Evolutionary conservation across 257 asterid species (phyloP).

Genomic region (Thymus quinquecostatus): DNA sequence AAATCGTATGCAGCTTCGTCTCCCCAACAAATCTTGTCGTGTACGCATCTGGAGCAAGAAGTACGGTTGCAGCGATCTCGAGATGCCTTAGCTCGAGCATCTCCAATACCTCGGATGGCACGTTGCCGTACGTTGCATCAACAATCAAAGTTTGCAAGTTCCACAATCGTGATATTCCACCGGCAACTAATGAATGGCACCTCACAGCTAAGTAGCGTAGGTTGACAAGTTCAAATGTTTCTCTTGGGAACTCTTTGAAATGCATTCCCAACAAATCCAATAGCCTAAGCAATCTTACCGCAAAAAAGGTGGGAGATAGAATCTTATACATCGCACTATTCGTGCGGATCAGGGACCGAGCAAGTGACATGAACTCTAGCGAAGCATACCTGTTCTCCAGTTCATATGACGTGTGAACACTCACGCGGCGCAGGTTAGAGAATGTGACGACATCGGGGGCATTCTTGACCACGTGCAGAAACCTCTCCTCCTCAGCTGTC

Average conservation of each 20-base stretch:
- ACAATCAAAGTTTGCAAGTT: constrained; percentile 8
- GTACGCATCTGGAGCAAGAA: neutral
- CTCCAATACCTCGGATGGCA: neutral
- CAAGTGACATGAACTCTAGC: neutral
- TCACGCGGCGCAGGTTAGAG: constrained; percentile 1
- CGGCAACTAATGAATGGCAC: neutral
- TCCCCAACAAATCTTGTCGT: neutral
- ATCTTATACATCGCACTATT: neutral
- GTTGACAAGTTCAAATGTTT: neutral
- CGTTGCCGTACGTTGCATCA: neutral
- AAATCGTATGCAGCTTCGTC: neutral
- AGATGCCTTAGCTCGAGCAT: neutral
- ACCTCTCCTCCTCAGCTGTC: constrained; percentile 13
- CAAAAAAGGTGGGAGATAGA: neutral
- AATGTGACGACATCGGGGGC: neutral
- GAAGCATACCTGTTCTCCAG: too few species aligned
- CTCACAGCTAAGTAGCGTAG: neutral
- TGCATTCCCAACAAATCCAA: constrained; percentile 4
- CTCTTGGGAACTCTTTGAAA: constrained; percentile 9
- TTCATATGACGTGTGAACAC: neutral
- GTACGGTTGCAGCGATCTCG: neutral
- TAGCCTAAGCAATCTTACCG: constrained; percentile 13
- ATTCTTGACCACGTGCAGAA: neutral
- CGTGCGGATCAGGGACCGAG: neutral
- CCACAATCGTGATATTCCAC: neutral